A percentile compares a stretch with the other conserved stretches of the same genome.
Conservation (phyloP, 2,329 filamentous ascomycete genomes). For the Colletotrichum australisinense region DNA sequence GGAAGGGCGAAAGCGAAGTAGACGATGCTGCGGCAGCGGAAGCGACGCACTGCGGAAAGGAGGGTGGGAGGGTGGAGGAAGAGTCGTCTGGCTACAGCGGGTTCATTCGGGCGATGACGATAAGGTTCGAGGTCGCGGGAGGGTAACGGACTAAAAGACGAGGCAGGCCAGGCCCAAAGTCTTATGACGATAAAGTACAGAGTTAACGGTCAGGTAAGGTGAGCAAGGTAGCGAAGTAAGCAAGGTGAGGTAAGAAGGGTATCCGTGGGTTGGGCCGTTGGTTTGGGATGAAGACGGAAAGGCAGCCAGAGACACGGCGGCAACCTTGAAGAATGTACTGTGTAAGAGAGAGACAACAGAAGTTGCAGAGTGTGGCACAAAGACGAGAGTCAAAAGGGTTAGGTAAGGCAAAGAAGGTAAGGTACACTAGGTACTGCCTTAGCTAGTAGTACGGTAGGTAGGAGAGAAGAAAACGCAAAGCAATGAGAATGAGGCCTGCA, state of each 20-base stretch:
- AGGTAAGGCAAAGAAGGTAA: not conserved
- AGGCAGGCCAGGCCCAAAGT: not conserved
- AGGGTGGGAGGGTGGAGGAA: not conserved
- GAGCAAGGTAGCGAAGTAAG: not conserved
- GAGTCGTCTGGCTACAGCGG: slow-evolving; percentile 23
- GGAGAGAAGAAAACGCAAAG: no score
- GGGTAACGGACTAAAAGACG: not conserved
- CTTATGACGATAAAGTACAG: not conserved
- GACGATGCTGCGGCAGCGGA: slow-evolving; percentile 8
- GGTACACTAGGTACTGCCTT: no score
- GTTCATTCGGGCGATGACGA: slow-evolving; percentile 29
- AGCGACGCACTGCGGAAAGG: not conserved
- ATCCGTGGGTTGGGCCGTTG: not conserved
- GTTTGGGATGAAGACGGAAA: slow-evolving; percentile 1
- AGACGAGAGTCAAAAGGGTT: not conserved
- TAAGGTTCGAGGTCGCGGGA: slow-evolving; percentile 22
- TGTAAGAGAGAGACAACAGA: not conserved
- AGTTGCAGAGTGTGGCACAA: not conserved
- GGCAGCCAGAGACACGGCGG: not conserved
- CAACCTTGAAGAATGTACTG: not conserved
- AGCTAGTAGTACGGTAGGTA: no score
- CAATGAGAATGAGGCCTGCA: no score
- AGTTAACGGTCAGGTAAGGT: not conserved
- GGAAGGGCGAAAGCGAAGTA: not conserved
- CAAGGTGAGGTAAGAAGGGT: not conserved